These are phyloP conservation scores for Solanum chiquidenum DNA, from an alignment of 257 asterid genomes.

Conservation along the genomic window DNA sequence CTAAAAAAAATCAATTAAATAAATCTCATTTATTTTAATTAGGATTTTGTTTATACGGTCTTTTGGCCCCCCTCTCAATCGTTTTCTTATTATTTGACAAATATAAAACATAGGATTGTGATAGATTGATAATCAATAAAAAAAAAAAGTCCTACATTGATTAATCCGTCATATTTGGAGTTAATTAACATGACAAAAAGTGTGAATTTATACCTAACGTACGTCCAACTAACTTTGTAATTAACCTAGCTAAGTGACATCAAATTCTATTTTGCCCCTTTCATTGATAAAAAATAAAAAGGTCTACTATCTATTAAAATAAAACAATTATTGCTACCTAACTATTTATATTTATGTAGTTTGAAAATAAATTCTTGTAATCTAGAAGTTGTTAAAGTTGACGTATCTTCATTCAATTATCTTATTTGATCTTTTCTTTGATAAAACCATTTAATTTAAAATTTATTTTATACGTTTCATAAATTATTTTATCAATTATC, in stretches of 20 bases:
- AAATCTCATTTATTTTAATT: too few relatives aligned
- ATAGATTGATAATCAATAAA: not conserved
- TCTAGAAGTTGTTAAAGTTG: not conserved
- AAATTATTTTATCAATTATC: not conserved
- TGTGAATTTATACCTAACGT: not conserved
- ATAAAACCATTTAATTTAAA: not conserved
- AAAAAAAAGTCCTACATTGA: not conserved
- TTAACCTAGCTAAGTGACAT: not conserved
- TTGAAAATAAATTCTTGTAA: not conserved
- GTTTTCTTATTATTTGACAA: not conserved
- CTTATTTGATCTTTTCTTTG: not conserved
- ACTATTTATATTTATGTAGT: not conserved
- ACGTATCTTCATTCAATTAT: not conserved
- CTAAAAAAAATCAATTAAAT: not conserved
- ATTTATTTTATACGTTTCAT: not conserved
- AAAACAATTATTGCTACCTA: not conserved
- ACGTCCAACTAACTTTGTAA: not conserved
- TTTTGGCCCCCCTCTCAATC: not conserved
- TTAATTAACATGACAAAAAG: not conserved
- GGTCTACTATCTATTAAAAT: not conserved
- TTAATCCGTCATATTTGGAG: not conserved
- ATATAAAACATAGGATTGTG: not conserved
- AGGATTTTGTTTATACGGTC: not conserved
- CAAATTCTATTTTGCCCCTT: not conserved
- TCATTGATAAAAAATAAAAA: not conserved